These are phyloP conservation scores for Gloeostereum incarnatum DNA, from an alignment of 768 basidiomycete genomes.

Conservation along the genomic window DNA sequence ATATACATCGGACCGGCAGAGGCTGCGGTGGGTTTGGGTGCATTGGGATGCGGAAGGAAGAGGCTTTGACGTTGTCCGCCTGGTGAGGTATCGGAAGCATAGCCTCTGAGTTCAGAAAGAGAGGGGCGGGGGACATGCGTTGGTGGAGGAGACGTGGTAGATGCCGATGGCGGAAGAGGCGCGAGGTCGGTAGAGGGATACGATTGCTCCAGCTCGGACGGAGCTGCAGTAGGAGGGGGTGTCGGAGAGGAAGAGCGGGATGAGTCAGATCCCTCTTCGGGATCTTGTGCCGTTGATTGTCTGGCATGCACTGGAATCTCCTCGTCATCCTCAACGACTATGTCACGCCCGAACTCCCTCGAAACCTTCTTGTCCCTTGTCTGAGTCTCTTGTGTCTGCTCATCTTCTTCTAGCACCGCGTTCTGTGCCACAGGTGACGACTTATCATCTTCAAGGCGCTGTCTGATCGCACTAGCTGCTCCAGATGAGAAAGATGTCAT, in stretches of 20 bases:
- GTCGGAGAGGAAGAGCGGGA: neutral
- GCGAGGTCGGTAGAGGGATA: slow-evolving; percentile 3
- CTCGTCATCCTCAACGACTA: slow-evolving; percentile 40
- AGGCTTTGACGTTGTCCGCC: slow-evolving; percentile 25
- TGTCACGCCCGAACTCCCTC: slow-evolving; percentile 7
- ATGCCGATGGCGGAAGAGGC: slow-evolving; percentile 10
- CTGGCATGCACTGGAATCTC: slow-evolving; percentile 9
- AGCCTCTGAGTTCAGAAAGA: slow-evolving; percentile 13
- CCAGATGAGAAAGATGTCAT: slow-evolving; percentile 9
- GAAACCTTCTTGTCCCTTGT: neutral
- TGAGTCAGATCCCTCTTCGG: slow-evolving; percentile 18
- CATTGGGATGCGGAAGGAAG: slow-evolving; percentile 47
- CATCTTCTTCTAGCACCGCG: neutral
- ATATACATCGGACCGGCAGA: slow-evolving; percentile 57
- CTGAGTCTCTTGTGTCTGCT: neutral
- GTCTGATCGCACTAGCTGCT: slow-evolving; percentile 26
- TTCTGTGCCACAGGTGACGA: neutral
- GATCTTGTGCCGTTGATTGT: slow-evolving; percentile 5
- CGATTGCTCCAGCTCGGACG: neutral
- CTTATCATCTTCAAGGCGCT: slow-evolving; percentile 22
- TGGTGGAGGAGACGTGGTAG: slow-evolving; percentile 11
- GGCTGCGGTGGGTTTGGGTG: slow-evolving; percentile 31
- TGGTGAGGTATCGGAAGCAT: slow-evolving; percentile 7
- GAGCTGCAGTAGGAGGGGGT: neutral
- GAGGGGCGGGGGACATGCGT: slow-evolving; percentile 12